A percentile compares a stretch with the other conserved stretches of the same genome.
Evolutionary conservation across 345 rosid genomes (phyloP).

Genomic region (Bruguiera gymnorhiza): DNA sequence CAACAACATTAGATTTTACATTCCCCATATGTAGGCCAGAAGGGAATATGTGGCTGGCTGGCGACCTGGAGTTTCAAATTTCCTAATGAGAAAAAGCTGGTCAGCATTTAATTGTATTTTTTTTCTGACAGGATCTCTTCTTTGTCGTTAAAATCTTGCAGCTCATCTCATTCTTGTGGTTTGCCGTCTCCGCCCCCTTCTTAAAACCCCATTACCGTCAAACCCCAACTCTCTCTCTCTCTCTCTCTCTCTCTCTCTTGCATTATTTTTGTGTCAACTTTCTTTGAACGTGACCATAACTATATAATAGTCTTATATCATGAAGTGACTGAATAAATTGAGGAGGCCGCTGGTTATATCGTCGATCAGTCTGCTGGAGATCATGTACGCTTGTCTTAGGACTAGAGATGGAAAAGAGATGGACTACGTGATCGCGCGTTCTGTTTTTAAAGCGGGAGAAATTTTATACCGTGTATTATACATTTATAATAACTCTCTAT

Average conservation of each 20-base stretch:
- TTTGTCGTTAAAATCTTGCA: constrained; percentile 27
- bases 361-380: too few species aligned
- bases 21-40: too few species aligned
- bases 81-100: constrained; percentile 14
- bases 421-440: too few species aligned
- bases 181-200: constrained; percentile 4
- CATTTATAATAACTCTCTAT: too few species aligned
- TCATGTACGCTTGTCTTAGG: too few species aligned
- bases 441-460: too few species aligned
- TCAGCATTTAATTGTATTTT: background rate
- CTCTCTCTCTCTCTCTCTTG: background rate
- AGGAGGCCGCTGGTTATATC: too few species aligned
- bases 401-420: too few species aligned
- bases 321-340: background rate
- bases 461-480: too few species aligned
- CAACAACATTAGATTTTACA: too few species aligned
- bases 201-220: constrained; percentile 17
- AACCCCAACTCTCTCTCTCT: background rate
- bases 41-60: too few species aligned
- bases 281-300: background rate
- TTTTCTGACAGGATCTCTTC: constrained; percentile 26
- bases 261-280: constrained; percentile 1
- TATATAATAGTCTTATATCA: background rate
- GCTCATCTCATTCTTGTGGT: background rate
- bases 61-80: background rate